These are phyloP conservation scores for Plasmodium knowlesi DNA, from an alignment of 169 alveolate species.

Conservation along the genomic window DNA sequence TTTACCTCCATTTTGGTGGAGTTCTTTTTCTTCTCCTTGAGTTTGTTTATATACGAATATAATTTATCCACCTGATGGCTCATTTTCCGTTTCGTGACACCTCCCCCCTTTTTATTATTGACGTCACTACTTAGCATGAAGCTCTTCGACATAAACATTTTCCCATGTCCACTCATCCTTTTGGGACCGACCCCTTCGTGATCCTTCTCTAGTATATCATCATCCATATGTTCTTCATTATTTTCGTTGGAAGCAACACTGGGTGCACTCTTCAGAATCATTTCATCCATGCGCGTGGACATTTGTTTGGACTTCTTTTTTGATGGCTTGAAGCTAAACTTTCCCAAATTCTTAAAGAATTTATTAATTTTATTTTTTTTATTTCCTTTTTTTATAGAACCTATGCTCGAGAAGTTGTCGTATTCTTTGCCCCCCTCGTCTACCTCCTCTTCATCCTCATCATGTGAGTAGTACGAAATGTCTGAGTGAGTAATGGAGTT, in stretches of 20 bases:
- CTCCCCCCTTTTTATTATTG: slow-evolving; percentile 15
- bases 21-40: slow-evolving; percentile 37
- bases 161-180: background rate
- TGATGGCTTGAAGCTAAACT: slow-evolving; percentile 41
- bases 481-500: slow-evolving; percentile 25
- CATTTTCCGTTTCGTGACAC: background rate
- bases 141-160: background rate
- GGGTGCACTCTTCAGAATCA: slow-evolving; percentile 4
- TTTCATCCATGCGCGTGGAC: background rate
- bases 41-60: slow-evolving; percentile 53
- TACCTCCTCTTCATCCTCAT: slow-evolving; percentile 12
- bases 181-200: background rate
- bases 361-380: slow-evolving; percentile 63
- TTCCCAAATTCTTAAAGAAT: slow-evolving; percentile 46
- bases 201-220: background rate
- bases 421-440: background rate
- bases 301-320: slow-evolving; percentile 16
- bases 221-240: background rate
- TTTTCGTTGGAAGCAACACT: background rate
- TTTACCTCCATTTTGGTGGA: background rate
- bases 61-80: slow-evolving; percentile 49
- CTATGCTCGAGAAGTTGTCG: slow-evolving; percentile 42
- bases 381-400: slow-evolving; percentile 14
- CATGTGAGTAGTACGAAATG: slow-evolving; percentile 33
- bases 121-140: background rate